Evolutionary conservation across 805 yeast species (phyloP).

Genomic region (Candida suzukii): DNA sequence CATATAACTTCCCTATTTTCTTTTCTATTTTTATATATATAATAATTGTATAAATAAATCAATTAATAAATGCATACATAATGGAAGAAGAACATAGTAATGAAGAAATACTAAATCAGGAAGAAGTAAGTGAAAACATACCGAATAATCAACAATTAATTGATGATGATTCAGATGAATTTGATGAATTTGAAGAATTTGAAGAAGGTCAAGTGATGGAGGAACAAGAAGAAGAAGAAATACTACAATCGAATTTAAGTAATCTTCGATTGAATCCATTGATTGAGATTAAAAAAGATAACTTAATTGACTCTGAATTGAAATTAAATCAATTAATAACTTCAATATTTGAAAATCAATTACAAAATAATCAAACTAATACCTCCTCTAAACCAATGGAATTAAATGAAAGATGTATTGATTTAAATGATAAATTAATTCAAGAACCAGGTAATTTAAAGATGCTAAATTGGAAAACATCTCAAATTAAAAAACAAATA

Average conservation of each 20-base stretch:
- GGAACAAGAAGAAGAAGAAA: conserved; percentile 4
- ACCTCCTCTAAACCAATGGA: neutral
- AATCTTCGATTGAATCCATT: neutral
- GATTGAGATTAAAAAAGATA: neutral
- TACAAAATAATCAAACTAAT: too few relatives aligned
- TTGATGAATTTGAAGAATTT: conserved; percentile 7
- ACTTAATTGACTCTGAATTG: neutral
- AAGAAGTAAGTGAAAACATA: conserved; percentile 9
- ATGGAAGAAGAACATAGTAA: too few relatives aligned
- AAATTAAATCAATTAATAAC: too few relatives aligned
- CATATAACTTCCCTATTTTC: too few relatives aligned
- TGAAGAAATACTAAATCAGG: too few relatives aligned
- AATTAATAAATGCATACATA: too few relatives aligned
- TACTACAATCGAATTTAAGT: neutral
- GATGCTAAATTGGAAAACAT: conserved; percentile 65
- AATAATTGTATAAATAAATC: too few relatives aligned
- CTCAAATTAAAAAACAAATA: conserved; percentile 57
- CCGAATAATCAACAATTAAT: too few relatives aligned
- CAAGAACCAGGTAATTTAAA: conserved; percentile 36
- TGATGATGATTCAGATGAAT: conserved; percentile 3
- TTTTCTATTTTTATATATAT: too few relatives aligned
- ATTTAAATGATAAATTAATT: conserved; percentile 16
- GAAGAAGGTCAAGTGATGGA: conserved; percentile 18
- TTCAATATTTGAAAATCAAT: neutral
- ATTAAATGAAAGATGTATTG: conserved; percentile 17